Conservation (phyloP, 2,329 filamentous ascomycete species). For the Monilinia laxa region DNA sequence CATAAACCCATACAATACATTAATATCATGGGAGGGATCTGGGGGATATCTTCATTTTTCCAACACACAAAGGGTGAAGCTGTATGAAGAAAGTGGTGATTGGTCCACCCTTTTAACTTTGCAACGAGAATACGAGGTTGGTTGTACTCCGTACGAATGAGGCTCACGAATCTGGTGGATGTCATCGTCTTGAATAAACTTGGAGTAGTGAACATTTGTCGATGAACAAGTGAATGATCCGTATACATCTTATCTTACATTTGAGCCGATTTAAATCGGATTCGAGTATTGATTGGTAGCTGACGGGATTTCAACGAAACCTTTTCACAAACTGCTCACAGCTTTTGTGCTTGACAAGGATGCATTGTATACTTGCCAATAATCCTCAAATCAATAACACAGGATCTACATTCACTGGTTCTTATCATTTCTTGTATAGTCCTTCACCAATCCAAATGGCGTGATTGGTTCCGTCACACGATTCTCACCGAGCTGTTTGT, state of each 20-base stretch:
- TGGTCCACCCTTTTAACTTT: too few relatives aligned
- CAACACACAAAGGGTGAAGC: too few relatives aligned
- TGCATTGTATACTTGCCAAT: background rate
- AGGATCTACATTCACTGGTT: background rate
- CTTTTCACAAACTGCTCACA: too few relatives aligned
- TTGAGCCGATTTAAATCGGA: background rate
- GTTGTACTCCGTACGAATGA: too few relatives aligned
- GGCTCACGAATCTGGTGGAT: too few relatives aligned
- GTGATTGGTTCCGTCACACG: accelerated
- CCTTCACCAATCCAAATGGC: background rate
- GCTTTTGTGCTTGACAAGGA: background rate
- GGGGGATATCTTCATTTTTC: too few relatives aligned
- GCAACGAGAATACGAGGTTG: too few relatives aligned
- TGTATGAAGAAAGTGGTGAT: too few relatives aligned
- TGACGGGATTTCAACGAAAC: background rate
- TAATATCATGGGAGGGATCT: background rate
- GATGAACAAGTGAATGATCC: too few relatives aligned
- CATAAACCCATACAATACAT: too few relatives aligned
- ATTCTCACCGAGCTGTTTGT: background rate
- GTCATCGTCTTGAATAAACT: too few relatives aligned
- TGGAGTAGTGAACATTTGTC: too few relatives aligned
- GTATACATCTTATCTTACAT: background rate
- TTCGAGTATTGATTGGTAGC: background rate
- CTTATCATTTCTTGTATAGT: background rate
- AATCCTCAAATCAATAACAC: background rate